phyloP scores from a whole-genome alignment of 2,329 filamentous ascomycete genomes.

The Gaeumannomyces tritici region DNA sequence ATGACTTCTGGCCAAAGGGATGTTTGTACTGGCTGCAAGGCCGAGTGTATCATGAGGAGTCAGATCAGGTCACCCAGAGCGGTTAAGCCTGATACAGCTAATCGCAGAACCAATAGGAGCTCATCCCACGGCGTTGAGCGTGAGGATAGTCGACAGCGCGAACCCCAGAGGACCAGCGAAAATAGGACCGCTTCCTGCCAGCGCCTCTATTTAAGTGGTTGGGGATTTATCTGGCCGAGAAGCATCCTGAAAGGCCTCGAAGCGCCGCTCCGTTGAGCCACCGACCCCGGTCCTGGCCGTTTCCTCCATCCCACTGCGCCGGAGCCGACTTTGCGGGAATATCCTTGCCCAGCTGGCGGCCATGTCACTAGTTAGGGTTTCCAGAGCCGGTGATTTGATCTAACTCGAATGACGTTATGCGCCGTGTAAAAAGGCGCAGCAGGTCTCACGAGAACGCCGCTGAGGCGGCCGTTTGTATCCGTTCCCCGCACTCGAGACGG shows the following conservation, averaged over 20 bases:
- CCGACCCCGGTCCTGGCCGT: not conserved
- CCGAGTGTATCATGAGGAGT: not conserved
- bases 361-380: too few species aligned
- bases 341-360: not conserved
- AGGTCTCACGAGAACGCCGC: not conserved
- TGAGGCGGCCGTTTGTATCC: not conserved
- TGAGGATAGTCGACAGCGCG: not conserved
- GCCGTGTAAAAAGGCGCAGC: not conserved
- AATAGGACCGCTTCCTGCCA: not conserved
- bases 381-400: not conserved
- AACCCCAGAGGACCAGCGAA: not conserved
- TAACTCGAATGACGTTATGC: not conserved
- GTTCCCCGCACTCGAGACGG: not conserved
- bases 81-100: not conserved
- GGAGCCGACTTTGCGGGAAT: not conserved
- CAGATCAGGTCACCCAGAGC: not conserved
- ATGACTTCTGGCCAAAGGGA: not conserved
- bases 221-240: not conserved
- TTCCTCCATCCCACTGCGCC: not conserved
- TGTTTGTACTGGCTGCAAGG: not conserved
- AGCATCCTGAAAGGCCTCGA: not conserved
- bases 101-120: not conserved
- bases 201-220: not conserved
- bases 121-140: not conserved
- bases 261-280: not conserved